Evolutionary conservation across 306 rosid species (phyloP).

Genomic region (Quercus aquifolioides): DNA sequence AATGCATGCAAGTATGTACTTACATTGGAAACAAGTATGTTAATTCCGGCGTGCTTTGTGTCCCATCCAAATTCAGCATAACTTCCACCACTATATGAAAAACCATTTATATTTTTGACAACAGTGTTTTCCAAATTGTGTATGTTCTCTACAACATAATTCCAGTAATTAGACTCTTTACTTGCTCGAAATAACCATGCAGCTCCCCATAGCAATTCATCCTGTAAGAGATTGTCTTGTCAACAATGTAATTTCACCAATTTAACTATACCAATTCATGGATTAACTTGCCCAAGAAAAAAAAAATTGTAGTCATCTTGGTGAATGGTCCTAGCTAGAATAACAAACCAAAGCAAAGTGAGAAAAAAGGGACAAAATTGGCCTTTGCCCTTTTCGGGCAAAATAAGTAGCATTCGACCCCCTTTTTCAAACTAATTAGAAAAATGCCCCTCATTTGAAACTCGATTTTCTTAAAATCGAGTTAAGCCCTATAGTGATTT

Average conservation of each 20-base stretch:
- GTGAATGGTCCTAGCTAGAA: too few species aligned
- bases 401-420: too few species aligned
- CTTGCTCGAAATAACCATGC: slow-evolving; percentile 47
- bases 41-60: slow-evolving; percentile 41
- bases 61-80: slow-evolving; percentile 54
- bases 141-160: slow-evolving; percentile 27
- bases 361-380: too few species aligned
- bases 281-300: background rate
- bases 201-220: slow-evolving; percentile 58
- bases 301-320: too few species aligned
- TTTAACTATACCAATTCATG: too few species aligned
- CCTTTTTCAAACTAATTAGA: too few species aligned
- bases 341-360: too few species aligned
- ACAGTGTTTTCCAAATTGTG: background rate
- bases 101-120: background rate
- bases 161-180: background rate
- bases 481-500: too few species aligned
- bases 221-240: slow-evolving; percentile 8
- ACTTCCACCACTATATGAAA: background rate
- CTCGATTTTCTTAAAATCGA: too few species aligned
- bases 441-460: too few species aligned
- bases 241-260: too few species aligned
- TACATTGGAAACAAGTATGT: slow-evolving; percentile 46
- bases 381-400: too few species aligned
- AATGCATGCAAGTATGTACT: background rate